These are phyloP conservation scores for Zymoseptoria passerinii DNA, from an alignment of 2,329 filamentous ascomycete species.

Conservation along the genomic window DNA sequence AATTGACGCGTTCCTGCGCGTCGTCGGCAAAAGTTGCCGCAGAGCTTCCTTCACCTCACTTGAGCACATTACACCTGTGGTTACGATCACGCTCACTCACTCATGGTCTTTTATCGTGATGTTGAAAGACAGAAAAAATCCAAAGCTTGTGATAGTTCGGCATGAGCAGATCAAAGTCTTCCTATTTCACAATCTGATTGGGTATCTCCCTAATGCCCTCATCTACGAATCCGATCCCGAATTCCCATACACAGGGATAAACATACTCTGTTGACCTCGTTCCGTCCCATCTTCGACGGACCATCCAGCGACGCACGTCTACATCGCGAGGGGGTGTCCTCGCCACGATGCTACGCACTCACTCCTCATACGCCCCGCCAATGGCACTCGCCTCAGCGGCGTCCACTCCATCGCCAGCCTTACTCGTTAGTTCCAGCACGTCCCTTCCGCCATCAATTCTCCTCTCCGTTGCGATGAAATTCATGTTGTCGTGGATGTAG, in stretches of 20 bases:
- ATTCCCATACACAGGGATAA: background rate
- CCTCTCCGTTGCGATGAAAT: constrained; percentile 30
- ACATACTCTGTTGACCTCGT: background rate
- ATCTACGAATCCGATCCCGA: background rate
- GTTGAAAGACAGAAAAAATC: background rate
- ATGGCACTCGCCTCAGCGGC: background rate
- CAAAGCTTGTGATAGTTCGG: background rate
- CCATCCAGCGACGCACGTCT: background rate
- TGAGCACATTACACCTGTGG: background rate
- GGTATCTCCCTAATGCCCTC: background rate
- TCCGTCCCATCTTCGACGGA: background rate
- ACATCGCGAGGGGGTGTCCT: background rate
- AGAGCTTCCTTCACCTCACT: background rate
- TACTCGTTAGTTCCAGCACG: background rate
- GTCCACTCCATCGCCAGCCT: background rate
- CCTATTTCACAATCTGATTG: background rate
- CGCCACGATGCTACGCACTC: background rate
- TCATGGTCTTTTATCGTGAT: background rate
- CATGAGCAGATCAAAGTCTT: background rate
- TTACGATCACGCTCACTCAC: background rate
- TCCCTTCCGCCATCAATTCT: constrained; percentile 3
- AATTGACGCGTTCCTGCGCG: background rate
- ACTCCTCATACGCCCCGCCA: background rate
- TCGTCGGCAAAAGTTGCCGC: background rate
- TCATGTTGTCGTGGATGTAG: constrained; percentile 32